Percentiles rank a stretch among this genome's conserved stretches.
Conservation (phyloP, 176 grass and related monocot genomes). For the Aegilops bicornis region DNA sequence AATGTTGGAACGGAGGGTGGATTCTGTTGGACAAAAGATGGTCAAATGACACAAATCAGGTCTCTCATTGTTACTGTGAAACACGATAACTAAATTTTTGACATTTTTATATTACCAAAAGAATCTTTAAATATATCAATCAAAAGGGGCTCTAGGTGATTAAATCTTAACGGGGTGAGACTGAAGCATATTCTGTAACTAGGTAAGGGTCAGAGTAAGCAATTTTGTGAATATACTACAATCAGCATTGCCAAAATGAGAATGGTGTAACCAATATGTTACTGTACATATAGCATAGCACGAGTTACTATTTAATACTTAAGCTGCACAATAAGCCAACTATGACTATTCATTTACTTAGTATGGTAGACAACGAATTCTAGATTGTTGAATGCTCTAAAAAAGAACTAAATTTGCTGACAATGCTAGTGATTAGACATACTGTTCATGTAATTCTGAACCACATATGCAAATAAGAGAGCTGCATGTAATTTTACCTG, state of each 20-base stretch:
- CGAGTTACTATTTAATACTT: neutral
- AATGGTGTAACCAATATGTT: neutral
- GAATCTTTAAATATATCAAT: neutral
- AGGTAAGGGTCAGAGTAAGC: neutral
- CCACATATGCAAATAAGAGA: neutral
- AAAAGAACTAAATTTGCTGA: neutral
- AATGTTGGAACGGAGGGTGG: conserved; percentile 96
- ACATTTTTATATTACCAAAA: neutral
- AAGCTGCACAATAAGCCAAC: neutral
- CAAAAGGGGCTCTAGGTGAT: neutral
- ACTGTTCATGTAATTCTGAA: neutral
- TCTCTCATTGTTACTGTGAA: neutral
- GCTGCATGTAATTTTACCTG: conserved; percentile 42
- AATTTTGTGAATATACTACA: neutral
- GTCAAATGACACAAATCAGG: conserved; percentile 35
- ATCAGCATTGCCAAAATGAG: neutral
- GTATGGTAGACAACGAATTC: neutral
- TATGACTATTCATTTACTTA: neutral
- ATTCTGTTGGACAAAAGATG: conserved; percentile 59
- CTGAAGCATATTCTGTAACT: neutral
- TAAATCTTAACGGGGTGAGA: neutral
- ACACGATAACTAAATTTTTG: neutral
- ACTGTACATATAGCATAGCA: neutral
- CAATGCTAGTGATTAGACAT: neutral
- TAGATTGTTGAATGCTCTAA: neutral